phyloP scores from a whole-genome alignment of 306 rosid genomes.

The Lathyrus sativus region DNA sequence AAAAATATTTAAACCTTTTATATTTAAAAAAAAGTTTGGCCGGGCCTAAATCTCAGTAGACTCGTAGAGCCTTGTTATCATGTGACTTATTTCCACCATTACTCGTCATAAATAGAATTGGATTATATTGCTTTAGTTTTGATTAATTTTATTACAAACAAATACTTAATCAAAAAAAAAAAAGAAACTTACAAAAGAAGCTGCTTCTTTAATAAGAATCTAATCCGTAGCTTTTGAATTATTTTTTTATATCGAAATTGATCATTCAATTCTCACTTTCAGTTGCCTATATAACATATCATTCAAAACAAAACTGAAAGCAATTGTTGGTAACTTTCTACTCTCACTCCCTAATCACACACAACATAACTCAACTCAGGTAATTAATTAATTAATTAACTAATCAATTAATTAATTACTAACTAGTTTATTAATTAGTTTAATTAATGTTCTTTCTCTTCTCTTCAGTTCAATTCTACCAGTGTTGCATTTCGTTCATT shows the following conservation, averaged over 20 bases:
- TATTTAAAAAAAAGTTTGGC: too few relatives aligned
- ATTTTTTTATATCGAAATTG: background rate
- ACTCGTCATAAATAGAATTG: too few relatives aligned
- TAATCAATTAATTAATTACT: too few relatives aligned
- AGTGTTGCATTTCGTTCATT: background rate
- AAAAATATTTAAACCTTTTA: too few relatives aligned
- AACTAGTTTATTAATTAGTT: background rate
- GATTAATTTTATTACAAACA: background rate
- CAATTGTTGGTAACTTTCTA: background rate
- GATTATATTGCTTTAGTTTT: too few relatives aligned
- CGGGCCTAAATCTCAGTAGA: too few relatives aligned
- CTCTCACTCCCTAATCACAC: background rate
- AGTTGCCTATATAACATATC: background rate
- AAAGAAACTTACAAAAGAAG: conserved; percentile 3
- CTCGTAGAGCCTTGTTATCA: too few relatives aligned
- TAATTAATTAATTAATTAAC: background rate
- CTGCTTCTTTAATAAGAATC: background rate
- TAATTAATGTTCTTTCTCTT: background rate
- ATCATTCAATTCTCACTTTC: conserved; percentile 1
- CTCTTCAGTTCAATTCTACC: conserved; percentile 1
- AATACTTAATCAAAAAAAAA: background rate
- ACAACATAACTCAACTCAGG: conserved; percentile 1
- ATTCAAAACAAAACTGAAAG: background rate
- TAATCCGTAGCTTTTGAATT: background rate
- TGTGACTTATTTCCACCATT: too few relatives aligned